phyloP scores from a whole-genome alignment of 2,329 filamentous ascomycete species.

The Colletotrichum godetiae region DNA sequence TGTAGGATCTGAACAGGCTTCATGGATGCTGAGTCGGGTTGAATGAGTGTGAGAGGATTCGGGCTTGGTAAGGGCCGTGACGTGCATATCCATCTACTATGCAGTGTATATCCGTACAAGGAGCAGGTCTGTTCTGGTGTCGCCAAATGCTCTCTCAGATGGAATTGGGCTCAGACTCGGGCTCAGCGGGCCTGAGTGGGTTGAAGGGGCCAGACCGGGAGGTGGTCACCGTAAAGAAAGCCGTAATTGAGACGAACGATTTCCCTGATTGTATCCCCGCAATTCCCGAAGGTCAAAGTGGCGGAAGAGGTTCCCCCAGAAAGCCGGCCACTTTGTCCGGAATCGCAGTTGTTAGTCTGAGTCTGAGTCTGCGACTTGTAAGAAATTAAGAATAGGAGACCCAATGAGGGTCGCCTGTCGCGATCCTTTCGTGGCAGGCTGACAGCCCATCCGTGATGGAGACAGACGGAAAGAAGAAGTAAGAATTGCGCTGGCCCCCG shows the following conservation, averaged over 20 bases:
- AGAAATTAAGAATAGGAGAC: neutral
- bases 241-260: slow-evolving; percentile 33
- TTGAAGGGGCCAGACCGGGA: slow-evolving; percentile 2
- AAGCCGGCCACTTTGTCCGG: slow-evolving; percentile 2
- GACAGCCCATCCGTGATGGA: neutral
- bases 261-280: slow-evolving; percentile 29
- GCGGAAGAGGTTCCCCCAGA: neutral
- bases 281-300: slow-evolving; percentile 9
- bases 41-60: slow-evolving; percentile 1
- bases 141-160: neutral
- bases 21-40: slow-evolving; percentile 25
- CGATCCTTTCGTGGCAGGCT: neutral
- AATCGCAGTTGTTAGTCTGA: neutral
- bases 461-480: neutral
- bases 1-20: slow-evolving; percentile 16
- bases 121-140: slow-evolving; percentile 15
- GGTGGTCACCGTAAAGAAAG: slow-evolving; percentile 13
- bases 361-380: too few species aligned
- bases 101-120: neutral
- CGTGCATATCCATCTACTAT: neutral
- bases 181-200: slow-evolving; percentile 22
- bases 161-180: neutral
- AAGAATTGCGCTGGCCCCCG: slow-evolving; percentile 3
- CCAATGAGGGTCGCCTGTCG: neutral
- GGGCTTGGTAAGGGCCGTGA: neutral